Evolutionary conservation across 2,329 filamentous ascomycete genomes (phyloP).

Genomic region (Sphaerulina musiva): DNA sequence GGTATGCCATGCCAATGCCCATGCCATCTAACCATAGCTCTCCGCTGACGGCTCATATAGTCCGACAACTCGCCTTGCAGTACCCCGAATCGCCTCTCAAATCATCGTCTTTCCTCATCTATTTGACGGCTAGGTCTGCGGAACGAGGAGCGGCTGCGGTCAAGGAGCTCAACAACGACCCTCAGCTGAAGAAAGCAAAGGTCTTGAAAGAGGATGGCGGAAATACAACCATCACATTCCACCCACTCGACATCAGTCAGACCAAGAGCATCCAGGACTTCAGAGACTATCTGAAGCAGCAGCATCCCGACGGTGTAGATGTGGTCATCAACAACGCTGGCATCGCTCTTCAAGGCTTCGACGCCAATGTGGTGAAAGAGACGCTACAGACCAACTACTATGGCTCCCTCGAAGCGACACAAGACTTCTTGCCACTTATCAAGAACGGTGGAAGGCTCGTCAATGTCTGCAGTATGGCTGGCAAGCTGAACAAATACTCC

Average conservation of each 20-base stretch:
- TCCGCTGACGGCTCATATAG: constrained; percentile 28
- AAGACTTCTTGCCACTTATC: constrained; percentile 43
- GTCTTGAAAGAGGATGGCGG: constrained; percentile 41
- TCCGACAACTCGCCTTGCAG: constrained; percentile 49
- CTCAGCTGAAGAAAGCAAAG: constrained; percentile 42
- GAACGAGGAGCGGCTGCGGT: constrained; percentile 45
- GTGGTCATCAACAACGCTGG: constrained; percentile 51
- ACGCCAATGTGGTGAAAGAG: constrained; percentile 43
- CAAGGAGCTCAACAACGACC: constrained; percentile 39
- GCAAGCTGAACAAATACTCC: constrained; percentile 45
- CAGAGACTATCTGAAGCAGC: constrained; percentile 37
- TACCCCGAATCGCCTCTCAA: constrained; percentile 47
- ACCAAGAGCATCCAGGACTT: constrained; percentile 42
- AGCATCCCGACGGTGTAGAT: constrained; percentile 47
- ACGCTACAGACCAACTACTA: constrained; percentile 50
- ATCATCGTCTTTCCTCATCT: constrained; percentile 47
- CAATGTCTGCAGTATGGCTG: constrained; percentile 45
- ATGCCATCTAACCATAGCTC: too few species aligned
- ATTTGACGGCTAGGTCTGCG: constrained; percentile 48
- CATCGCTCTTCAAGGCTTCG: constrained; percentile 34
- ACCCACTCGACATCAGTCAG: constrained; percentile 45
- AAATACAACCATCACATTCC: constrained; percentile 44
- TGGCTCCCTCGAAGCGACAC: constrained; percentile 44
- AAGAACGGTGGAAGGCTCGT: constrained; percentile 43
- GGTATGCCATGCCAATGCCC: too few species aligned